These are phyloP conservation scores for Didymosphaeria variabile DNA, from an alignment of 2,329 filamentous ascomycete species.

Conservation along the genomic window DNA sequence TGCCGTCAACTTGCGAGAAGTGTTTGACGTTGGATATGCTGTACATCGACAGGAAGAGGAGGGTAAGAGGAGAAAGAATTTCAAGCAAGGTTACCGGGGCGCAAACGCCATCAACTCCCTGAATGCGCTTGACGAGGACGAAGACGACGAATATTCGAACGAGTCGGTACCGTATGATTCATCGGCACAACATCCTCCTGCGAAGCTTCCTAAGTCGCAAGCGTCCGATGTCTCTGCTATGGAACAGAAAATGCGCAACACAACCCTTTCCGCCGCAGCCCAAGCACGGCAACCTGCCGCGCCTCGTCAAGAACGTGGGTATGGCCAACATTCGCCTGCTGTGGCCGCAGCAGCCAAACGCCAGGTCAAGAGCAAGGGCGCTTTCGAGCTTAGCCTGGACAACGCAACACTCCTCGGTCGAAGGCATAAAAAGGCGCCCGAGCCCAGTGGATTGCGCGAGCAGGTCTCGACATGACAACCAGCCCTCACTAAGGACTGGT, in stretches of 20 bases:
- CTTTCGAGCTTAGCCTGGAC: conserved; percentile 91
- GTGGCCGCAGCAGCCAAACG: conserved; percentile 85
- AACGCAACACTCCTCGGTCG: conserved; percentile 89
- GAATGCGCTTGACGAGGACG: conserved; percentile 71
- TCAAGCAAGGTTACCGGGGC: conserved; percentile 73
- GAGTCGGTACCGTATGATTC: conserved; percentile 65
- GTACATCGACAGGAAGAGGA: conserved; percentile 98
- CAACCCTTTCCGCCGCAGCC: conserved; percentile 75
- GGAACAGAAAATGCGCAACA: conserved; percentile 86
- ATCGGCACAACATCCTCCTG: conserved; percentile 59
- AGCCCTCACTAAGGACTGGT: conserved; percentile 40
- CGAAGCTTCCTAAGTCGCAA: conserved; percentile 74
- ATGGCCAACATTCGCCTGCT: conserved; percentile 86
- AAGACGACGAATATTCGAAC: conserved; percentile 72
- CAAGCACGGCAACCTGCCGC: conserved; percentile 64
- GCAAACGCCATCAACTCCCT: conserved; percentile 71
- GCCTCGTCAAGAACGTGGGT: conserved; percentile 70
- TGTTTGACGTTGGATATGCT: conserved; percentile 98
- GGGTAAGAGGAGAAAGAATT: conserved; percentile 86
- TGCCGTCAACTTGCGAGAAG: conserved; percentile 92
- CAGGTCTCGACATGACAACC: conserved; percentile 50
- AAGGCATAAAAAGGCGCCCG: conserved; percentile 60
- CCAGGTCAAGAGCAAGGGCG: conserved; percentile 80
- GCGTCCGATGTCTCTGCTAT: conserved; percentile 73
- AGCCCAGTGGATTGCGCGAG: conserved; percentile 57